A percentile compares a stretch with the other conserved stretches of the same genome.
phyloP scores from a whole-genome alignment of 2,329 filamentous ascomycete genomes.

The Cercospora beticola region DNA sequence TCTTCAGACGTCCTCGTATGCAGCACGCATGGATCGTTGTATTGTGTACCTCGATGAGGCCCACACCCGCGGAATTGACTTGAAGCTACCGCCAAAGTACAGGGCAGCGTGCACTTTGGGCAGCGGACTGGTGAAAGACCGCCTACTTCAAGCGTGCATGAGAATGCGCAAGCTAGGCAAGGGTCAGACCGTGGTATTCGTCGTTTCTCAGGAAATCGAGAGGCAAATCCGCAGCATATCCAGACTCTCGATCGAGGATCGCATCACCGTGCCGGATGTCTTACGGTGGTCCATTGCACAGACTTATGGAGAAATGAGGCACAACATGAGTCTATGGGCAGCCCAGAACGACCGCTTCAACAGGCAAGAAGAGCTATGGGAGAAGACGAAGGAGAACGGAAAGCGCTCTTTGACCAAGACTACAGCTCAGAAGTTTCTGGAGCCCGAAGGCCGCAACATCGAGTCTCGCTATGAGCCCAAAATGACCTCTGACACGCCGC shows the following conservation, averaged over 20 bases:
- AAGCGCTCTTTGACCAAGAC: conserved; percentile 45
- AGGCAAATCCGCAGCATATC: conserved; percentile 47
- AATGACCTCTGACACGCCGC: conserved; percentile 14
- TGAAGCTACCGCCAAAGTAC: conserved; percentile 59
- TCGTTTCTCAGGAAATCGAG: conserved; percentile 59
- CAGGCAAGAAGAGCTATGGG: conserved; percentile 18
- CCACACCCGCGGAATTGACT: conserved; percentile 68
- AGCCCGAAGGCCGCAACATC: conserved; percentile 65
- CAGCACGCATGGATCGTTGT: conserved; percentile 57
- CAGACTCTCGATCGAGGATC: conserved; percentile 6
- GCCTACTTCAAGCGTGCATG: conserved; percentile 70
- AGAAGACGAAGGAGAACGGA: conserved; percentile 50
- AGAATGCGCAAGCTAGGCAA: conserved; percentile 66
- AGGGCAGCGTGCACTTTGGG: conserved; percentile 68
- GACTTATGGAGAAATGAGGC: conserved; percentile 52
- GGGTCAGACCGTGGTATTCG: conserved; percentile 65
- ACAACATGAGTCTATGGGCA: conserved; percentile 60
- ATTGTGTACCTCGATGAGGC: conserved; percentile 69
- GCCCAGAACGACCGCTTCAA: conserved; percentile 57
- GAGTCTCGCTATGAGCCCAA: conserved; percentile 44
- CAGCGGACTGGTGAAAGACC: conserved; percentile 64
- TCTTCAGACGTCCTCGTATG: conserved; percentile 60
- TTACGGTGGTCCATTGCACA: conserved; percentile 61
- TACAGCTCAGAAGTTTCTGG: conserved; percentile 54
- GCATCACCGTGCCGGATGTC: conserved; percentile 55